These are phyloP conservation scores for Periconia digitata DNA, from an alignment of 2,329 filamentous ascomycete species.

Conservation along the genomic window DNA sequence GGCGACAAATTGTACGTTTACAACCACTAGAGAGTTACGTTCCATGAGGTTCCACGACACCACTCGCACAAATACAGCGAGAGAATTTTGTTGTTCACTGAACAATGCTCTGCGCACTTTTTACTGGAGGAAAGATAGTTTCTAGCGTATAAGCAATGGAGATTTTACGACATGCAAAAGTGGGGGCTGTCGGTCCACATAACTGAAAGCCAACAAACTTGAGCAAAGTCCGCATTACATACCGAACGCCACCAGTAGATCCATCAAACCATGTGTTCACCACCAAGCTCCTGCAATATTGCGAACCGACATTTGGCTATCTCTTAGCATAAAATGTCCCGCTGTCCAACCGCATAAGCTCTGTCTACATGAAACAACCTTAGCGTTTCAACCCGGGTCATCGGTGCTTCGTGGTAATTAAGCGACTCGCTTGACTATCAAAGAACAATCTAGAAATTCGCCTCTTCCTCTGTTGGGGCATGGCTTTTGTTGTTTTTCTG, in stretches of 20 bases:
- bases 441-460: neutral
- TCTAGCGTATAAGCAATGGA: no score
- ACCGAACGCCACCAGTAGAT: neutral
- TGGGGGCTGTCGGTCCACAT: no score
- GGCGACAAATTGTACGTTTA: no score
- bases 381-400: conserved; percentile 38
- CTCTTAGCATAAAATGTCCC: conserved; percentile 3
- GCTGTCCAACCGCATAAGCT: conserved; percentile 17
- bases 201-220: no score
- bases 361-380: conserved; percentile 36
- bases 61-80: no score
- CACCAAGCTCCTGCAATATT: conserved; percentile 16
- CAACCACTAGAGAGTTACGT: no score
- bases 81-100: no score
- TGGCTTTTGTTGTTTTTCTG: neutral
- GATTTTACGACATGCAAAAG: no score
- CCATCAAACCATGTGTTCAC: conserved; percentile 6
- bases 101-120: no score
- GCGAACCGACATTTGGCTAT: conserved; percentile 11
- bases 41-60: no score
- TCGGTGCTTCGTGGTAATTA: conserved; percentile 29
- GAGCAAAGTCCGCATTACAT: no score
- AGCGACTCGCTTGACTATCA: conserved; percentile 24
- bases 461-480: neutral
- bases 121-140: no score